These are phyloP conservation scores for Camelina sativa DNA, from an alignment of 345 rosid genomes.

Conservation along the genomic window DNA sequence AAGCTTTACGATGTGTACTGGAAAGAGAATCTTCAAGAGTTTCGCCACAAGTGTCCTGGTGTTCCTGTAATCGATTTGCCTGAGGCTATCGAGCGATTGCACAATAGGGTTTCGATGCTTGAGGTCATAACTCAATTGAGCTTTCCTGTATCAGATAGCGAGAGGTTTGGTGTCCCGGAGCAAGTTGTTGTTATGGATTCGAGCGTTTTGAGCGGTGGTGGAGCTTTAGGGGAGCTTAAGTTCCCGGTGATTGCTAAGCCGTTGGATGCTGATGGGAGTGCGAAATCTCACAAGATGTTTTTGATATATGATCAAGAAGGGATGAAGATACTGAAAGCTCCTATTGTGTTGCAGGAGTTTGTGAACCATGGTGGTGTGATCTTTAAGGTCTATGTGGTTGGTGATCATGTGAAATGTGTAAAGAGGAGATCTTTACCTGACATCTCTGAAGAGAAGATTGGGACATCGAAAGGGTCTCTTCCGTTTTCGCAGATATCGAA, in stretches of 20 bases:
- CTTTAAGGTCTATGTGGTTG: conserved; percentile 68
- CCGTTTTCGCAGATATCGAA: conserved; percentile 69
- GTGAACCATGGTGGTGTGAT: conserved; percentile 74
- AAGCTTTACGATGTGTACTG: conserved; percentile 57
- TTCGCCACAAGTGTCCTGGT: conserved; percentile 48
- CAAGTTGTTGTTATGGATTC: conserved; percentile 53
- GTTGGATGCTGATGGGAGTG: conserved; percentile 57
- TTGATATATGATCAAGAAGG: conserved; percentile 60
- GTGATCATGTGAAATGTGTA: conserved; percentile 51
- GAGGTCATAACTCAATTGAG: conserved; percentile 51
- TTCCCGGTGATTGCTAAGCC: conserved; percentile 69
- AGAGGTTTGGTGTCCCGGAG: conserved; percentile 46
- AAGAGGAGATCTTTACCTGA: conserved; percentile 64
- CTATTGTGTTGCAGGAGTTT: conserved; percentile 67
- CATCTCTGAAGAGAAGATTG: conserved; percentile 53
- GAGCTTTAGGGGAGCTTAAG: conserved; percentile 42
- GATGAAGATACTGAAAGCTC: conserved; percentile 46
- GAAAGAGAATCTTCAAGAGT: conserved; percentile 48
- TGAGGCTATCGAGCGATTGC: conserved; percentile 50
- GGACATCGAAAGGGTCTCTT: conserved; percentile 48
- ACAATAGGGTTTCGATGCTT: conserved; percentile 62
- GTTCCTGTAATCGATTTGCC: conserved; percentile 59
- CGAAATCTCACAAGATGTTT: conserved; percentile 56
- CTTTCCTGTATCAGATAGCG: conserved; percentile 32
- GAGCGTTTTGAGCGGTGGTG: conserved; percentile 33